These are phyloP conservation scores for Rhynchosporium graminicola DNA, from an alignment of 2,329 filamentous ascomycete genomes.

Conservation along the genomic window DNA sequence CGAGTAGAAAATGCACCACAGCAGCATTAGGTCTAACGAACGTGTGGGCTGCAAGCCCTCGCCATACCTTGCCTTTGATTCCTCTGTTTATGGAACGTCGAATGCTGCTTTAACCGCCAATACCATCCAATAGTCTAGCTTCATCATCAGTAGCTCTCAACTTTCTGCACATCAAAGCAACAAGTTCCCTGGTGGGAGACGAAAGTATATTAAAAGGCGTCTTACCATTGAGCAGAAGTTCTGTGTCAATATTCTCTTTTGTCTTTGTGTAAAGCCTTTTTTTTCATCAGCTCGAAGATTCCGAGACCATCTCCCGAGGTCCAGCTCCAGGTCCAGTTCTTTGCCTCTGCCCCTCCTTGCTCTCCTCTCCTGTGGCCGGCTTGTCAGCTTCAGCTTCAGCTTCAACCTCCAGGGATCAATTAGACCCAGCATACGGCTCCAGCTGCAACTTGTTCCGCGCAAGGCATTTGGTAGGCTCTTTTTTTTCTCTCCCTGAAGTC, in stretches of 20 bases:
- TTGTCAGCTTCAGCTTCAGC: conserved; percentile 1
- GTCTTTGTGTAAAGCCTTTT: neutral
- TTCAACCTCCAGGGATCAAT: conserved; percentile 3
- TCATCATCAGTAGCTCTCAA: neutral
- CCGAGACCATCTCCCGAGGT: no score
- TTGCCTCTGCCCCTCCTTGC: neutral
- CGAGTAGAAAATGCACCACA: conserved; percentile 7
- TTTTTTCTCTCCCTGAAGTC: neutral
- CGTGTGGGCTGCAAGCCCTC: conserved; percentile 8
- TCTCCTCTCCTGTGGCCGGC: neutral
- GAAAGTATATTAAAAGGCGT: no score
- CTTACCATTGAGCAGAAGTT: neutral
- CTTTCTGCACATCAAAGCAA: neutral
- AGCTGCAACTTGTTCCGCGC: conserved; percentile 8
- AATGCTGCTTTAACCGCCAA: conserved; percentile 5
- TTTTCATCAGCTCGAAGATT: neutral
- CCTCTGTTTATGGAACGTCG: neutral
- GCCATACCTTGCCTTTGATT: neutral
- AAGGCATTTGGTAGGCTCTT: neutral
- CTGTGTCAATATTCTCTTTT: conserved; percentile 2
- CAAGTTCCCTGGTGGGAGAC: neutral
- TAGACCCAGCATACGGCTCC: conserved; percentile 3
- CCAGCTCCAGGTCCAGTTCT: neutral
- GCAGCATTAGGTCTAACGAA: conserved; percentile 5
- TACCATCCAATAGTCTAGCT: neutral